Percentiles rank a stretch among this genome's conserved stretches.
Evolutionary conservation across 1,284 basidiomycete genomes (phyloP).

Genomic region (Taiwanofungus camphoratus): DNA sequence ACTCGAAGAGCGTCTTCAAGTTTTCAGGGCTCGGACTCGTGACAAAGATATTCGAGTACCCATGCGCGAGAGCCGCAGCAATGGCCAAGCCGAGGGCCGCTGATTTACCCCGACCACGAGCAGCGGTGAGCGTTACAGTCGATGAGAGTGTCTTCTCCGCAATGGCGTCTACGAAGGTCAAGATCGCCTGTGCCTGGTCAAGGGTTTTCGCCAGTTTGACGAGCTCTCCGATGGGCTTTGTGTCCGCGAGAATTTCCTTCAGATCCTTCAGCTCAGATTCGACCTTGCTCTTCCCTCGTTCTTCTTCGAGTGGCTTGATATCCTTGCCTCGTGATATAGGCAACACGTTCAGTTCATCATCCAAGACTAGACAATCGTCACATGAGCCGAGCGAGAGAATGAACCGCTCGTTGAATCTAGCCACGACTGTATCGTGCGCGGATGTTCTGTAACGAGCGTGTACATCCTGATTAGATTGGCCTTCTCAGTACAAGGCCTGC

Average conservation of each 20-base stretch:
- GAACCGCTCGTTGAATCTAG: constrained; percentile 98
- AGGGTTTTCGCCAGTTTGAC: constrained; percentile 90
- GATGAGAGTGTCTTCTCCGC: constrained; percentile 90
- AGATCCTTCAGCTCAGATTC: constrained; percentile 76
- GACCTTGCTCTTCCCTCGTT: constrained; percentile 46
- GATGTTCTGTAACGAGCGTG: constrained; percentile 91
- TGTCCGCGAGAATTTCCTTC: constrained; percentile 76
- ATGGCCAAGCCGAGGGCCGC: constrained; percentile 94
- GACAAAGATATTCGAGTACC: constrained; percentile 98
- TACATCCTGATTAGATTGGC: too few relatives aligned
- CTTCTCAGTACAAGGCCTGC: too few relatives aligned
- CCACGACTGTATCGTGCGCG: constrained; percentile 84
- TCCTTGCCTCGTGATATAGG: constrained; percentile 97
- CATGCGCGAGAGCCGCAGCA: constrained; percentile 88
- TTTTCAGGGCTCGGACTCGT: constrained; percentile 98
- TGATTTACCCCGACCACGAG: constrained; percentile 94
- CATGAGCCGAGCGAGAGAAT: constrained; percentile 91
- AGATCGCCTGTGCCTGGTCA: constrained; percentile 88
- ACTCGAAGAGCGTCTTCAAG: constrained; percentile 96
- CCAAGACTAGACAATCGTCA: constrained; percentile 87
- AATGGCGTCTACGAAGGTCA: constrained; percentile 92
- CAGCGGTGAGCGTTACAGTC: constrained; percentile 93
- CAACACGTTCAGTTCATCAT: constrained; percentile 97
- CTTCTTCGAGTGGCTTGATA: constrained; percentile 69
- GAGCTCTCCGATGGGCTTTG: constrained; percentile 86